A percentile compares a stretch with the other conserved stretches of the same genome.
Conservation (phyloP, 2,329 filamentous ascomycete genomes). For the Paecilomyces sp. region DNA sequence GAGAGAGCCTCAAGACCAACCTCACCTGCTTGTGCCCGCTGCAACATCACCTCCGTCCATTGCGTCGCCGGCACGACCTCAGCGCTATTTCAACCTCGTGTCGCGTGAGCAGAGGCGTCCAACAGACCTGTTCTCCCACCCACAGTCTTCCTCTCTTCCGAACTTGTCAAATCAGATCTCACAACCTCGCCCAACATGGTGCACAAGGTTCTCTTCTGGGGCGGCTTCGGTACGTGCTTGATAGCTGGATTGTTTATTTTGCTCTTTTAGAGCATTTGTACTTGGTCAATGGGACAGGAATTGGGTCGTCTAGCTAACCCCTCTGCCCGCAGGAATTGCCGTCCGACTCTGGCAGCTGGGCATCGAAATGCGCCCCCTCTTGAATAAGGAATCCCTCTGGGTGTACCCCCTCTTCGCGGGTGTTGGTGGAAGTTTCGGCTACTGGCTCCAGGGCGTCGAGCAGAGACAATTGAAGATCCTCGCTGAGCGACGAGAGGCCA, state of each 20-base stretch:
- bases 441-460: conserved; percentile 92
- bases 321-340: conserved; percentile 61
- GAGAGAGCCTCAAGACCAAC: conserved; percentile 13
- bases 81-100: not conserved
- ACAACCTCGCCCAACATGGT: conserved; percentile 32
- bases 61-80: conserved; percentile 13
- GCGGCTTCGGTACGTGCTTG: conserved; percentile 71
- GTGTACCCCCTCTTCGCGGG: conserved; percentile 84
- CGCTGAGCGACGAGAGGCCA: conserved; percentile 65
- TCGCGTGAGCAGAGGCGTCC: not conserved
- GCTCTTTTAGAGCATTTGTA: not conserved
- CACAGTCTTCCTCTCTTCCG: not conserved
- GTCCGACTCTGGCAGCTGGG: conserved; percentile 94
- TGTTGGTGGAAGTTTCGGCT: conserved; percentile 85
- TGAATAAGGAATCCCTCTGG: conserved; percentile 78
- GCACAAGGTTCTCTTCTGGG: conserved; percentile 48
- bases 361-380: conserved; percentile 95
- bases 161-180: conserved; percentile 3
- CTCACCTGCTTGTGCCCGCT: conserved; percentile 14
- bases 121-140: not conserved
- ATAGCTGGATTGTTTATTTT: not conserved
- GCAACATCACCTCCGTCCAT: conserved; percentile 4
- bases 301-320: conserved; percentile 3
- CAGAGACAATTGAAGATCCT: conserved; percentile 71
- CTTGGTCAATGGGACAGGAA: not conserved